Conservation (phyloP, 805 yeast species). For the Lipomyces anomalus region DNA sequence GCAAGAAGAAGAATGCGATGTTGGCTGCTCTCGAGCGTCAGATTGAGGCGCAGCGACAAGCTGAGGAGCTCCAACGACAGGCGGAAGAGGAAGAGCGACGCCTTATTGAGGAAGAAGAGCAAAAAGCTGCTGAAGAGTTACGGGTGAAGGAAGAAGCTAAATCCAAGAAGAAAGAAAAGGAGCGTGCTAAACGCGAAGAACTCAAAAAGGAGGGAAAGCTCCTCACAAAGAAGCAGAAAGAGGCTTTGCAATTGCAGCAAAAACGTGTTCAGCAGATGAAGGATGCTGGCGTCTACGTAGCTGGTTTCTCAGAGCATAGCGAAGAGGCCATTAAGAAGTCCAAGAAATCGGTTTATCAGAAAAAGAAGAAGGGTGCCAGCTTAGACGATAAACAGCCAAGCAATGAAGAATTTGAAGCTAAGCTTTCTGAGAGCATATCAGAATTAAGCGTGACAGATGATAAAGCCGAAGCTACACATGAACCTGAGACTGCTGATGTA, state of each 20-base stretch:
- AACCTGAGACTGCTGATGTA: conserved; percentile 26
- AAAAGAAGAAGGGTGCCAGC: conserved; percentile 48
- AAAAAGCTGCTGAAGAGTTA: conserved; percentile 39
- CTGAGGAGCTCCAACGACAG: conserved; percentile 75
- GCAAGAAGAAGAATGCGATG: conserved; percentile 83
- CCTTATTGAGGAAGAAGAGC: conserved; percentile 46
- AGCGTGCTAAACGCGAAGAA: conserved; percentile 79
- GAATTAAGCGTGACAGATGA: conserved; percentile 4
- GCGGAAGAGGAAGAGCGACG: conserved; percentile 62
- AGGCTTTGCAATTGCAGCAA: conserved; percentile 78
- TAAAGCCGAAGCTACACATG: conserved; percentile 23
- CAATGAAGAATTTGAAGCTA: conserved; percentile 1
- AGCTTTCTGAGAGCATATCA: conserved; percentile 1
- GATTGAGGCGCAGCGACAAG: conserved; percentile 78
- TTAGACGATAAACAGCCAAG: conserved; percentile 23
- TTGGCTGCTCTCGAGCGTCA: conserved; percentile 87
- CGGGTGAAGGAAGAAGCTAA: conserved; percentile 34
- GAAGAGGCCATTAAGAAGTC: conserved; percentile 39
- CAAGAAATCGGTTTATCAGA: conserved; percentile 64
- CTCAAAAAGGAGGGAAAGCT: conserved; percentile 94
- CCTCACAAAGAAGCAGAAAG: conserved; percentile 90
- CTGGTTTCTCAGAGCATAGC: conserved; percentile 64
- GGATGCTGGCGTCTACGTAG: conserved; percentile 66
- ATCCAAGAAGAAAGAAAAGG: conserved; percentile 73
- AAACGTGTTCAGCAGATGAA: conserved; percentile 83